Conservation (phyloP, 1,284 basidiomycete genomes). For the Kalmanozyma brasiliensis region DNA sequence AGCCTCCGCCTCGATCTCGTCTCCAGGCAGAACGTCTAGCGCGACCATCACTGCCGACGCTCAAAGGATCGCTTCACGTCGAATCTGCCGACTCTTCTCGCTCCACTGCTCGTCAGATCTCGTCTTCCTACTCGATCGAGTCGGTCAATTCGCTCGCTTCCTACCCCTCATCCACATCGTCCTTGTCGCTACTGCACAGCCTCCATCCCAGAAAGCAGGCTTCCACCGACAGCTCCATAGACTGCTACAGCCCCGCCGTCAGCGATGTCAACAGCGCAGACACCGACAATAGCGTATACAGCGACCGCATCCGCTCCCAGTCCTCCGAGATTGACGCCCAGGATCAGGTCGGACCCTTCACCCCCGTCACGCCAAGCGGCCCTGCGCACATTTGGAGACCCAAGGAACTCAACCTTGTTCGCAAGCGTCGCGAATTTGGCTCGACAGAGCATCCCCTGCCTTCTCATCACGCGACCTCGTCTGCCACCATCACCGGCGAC, state of each 20-base stretch:
- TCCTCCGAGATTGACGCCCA: constrained; percentile 38
- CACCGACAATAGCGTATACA: constrained; percentile 42
- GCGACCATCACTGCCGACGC: constrained; percentile 36
- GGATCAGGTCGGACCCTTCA: constrained; percentile 26
- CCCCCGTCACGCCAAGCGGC: constrained; percentile 40
- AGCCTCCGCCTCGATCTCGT: constrained; percentile 38
- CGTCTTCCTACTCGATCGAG: constrained; percentile 33
- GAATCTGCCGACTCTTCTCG: constrained; percentile 37
- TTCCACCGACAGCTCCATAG: constrained; percentile 37
- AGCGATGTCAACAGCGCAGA: constrained; percentile 49
- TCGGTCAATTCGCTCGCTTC: constrained; percentile 38
- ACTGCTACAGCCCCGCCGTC: constrained; percentile 41
- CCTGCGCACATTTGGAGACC: constrained; percentile 40
- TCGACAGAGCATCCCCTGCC: constrained; percentile 21
- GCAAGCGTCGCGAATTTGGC: constrained; percentile 19
- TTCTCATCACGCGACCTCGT: constrained; percentile 12
- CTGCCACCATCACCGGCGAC: constrained; percentile 17
- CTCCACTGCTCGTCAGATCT: constrained; percentile 21
- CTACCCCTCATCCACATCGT: constrained; percentile 37
- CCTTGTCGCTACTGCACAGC: constrained; percentile 35
- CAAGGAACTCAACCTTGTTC: constrained; percentile 48
- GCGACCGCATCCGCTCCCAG: constrained; percentile 32
- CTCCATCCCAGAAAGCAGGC: constrained; percentile 26
- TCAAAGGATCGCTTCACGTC: constrained; percentile 17
- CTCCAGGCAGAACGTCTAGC: constrained; percentile 30